Evolutionary conservation across 2,329 filamentous ascomycete genomes (phyloP).

Genomic region (Fusarium duplospermum): DNA sequence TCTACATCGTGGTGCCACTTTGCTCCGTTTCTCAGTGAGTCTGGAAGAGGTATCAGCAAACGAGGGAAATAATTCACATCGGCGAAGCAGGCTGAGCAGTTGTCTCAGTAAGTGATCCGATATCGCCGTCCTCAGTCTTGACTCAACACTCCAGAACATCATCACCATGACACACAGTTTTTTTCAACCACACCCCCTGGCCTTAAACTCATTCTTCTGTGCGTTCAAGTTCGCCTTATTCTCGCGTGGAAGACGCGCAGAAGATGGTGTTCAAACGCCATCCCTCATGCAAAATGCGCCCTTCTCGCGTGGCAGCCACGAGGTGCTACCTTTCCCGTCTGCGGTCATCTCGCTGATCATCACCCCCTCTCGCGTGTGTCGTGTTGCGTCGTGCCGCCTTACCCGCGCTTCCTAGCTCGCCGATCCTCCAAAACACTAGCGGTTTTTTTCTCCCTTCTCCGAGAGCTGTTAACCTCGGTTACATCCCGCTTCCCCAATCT

Average conservation of each 20-base stretch:
- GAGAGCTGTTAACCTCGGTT: neutral
- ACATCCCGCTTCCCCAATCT: neutral
- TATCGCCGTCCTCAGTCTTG: neutral
- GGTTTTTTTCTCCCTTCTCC: neutral
- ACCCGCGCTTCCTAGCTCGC: neutral
- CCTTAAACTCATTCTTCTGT: neutral
- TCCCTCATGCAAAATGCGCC: neutral
- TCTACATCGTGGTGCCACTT: neutral
- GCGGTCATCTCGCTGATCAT: neutral
- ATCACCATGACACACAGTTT: neutral
- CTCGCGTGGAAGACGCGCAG: neutral
- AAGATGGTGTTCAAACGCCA: neutral
- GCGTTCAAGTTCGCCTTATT: neutral
- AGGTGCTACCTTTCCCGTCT: neutral
- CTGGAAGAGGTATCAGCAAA: neutral
- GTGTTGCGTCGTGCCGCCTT: neutral
- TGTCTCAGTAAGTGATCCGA: neutral
- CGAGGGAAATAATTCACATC: neutral
- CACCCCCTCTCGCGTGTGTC: neutral
- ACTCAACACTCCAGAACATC: neutral
- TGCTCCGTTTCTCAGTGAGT: neutral
- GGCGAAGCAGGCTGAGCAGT: neutral
- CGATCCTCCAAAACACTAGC: neutral
- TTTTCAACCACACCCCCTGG: neutral
- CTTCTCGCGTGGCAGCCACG: slow-evolving; percentile 1